Evolutionary conservation across 1,284 basidiomycete genomes (phyloP).

Genomic region (Pseudozyma hubeiensis): DNA sequence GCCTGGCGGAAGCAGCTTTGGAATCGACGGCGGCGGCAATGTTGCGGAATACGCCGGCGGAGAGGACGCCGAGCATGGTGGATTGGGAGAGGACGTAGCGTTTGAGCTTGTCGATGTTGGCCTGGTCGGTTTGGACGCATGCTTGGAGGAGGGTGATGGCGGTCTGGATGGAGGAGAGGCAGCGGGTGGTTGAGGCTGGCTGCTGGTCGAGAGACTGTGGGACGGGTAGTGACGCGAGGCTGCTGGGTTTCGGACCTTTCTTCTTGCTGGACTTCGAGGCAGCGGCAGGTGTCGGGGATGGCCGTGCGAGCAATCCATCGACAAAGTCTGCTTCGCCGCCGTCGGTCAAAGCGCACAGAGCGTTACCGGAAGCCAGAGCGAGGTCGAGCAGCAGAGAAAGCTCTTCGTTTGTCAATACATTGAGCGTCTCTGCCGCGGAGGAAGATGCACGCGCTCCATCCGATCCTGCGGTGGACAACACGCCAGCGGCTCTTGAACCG

Average conservation of each 20-base stretch:
- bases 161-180: constrained; percentile 35
- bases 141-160: constrained; percentile 45
- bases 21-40: constrained; percentile 34
- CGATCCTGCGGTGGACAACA: constrained; percentile 27
- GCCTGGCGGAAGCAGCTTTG: constrained; percentile 7
- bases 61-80: constrained; percentile 54
- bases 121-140: constrained; percentile 33
- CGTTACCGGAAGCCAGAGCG: constrained; percentile 49
- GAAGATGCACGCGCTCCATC: constrained; percentile 31
- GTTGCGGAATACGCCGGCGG: constrained; percentile 46
- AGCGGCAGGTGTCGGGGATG: constrained; percentile 7
- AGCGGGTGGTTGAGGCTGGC: constrained; percentile 23
- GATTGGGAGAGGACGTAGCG: constrained; percentile 42
- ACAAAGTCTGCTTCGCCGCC: constrained; percentile 48
- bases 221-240: neutral
- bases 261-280: constrained; percentile 31
- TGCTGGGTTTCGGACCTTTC: constrained; percentile 18
- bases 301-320: constrained; percentile 37
- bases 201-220: constrained; percentile 40
- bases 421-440: constrained; percentile 20
- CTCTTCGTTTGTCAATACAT: constrained; percentile 39
- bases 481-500: constrained; percentile 35
- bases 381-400: constrained; percentile 44
- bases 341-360: constrained; percentile 53
- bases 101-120: constrained; percentile 40